Evolutionary conservation across 75 land plant genomes (phyloP), one percentile per base, ranked within the genome.

Genomic region (Sequoiadendron giganteum): DNA sequence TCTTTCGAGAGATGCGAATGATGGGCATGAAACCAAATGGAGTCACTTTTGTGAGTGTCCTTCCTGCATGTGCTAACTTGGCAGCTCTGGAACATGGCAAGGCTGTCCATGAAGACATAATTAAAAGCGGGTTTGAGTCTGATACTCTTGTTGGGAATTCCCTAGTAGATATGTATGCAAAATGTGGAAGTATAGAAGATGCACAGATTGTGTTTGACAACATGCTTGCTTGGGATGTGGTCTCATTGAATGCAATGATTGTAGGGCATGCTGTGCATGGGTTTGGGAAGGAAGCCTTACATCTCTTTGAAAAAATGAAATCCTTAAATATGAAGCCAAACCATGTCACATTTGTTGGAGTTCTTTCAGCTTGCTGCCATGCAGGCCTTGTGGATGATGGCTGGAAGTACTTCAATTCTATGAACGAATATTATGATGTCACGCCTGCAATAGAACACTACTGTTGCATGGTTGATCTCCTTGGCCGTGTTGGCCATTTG

Each of bases 91-190:
- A 25, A 2, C 45, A 78, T 13, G 93, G 93, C 0, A 89, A 80
- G 25, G 88, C 89, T 72, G 70, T 92, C 10, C 94, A 93, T 76
- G 87, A 73, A 0, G 90, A 92, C 28, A 88, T 83, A 32, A 32
- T 92, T 30, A 92, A 92, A 82, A 76, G 86, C 19, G 89, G 90
- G 8, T 70, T 88, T 16, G 86, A 77, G 7, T 48, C 54, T 3
- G 89, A 94, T 68, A 88, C 90, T 84, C 89, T 87, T 85, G 85
- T 91, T 10, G 96, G 94, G 13, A 95, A 91, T n/a, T 90, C 95
- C 10, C 87, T 95, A 86, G 49, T 95, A 88, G 91, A 90, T 15
- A 77, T 94, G 88, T 93, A 86, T 81, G 93, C 86, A 30, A 90
- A 92, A 87, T 21, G 85, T 76, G 91, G 92, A 11, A 80, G 89